Evolutionary conservation across 2,329 filamentous ascomycete genomes (phyloP), one percentile per base, ranked within the genome.

Genomic region (Xylaria polymorpha): DNA sequence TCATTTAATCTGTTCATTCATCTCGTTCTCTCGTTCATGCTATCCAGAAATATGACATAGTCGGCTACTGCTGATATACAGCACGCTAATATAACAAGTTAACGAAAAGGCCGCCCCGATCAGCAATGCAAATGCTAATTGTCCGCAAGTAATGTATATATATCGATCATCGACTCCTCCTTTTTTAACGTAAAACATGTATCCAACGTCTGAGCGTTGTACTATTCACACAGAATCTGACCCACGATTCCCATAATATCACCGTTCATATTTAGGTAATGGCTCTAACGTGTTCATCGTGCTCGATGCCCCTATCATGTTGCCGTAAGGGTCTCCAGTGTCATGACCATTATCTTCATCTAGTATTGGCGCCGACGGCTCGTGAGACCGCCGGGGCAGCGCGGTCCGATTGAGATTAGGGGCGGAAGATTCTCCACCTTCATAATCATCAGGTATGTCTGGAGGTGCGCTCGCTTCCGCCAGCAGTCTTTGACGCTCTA

Each of bases 401-500:
- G 71, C 70, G 7, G 70, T 60, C 50, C 20, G 44, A 48, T 56
- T 66, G 25, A 66, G 29, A 43, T 62, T 48, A 37, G 72, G 71
- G 7, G 71, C 71, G 22, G 73, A 75, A 53, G 72, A 73, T 64
- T 64, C 73, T 60, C 69, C 75, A 15, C 61, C 72, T 8, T 61
- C 64, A 29, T 53, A 70, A 25, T 74, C 72, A 53, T 73, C 72
- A 3, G 74, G 74, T 46, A 76, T 67, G 22, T 82, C 77, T 0
- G 81, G 80, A 3, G 87, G 87, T 2, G 85, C 84, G 73, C 86
- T 89, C 4, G 84, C 83, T 75, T 87, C 82, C 57, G 81, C 79
- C 69, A 88, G 77, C 15, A 89, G 76, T 58, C 87, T 81, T 68
- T 80, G 85, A 35, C 86, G 82, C 75, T 92, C 89, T 14, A 92